Evolutionary conservation across 768 basidiomycete genomes (phyloP).

Genomic region (Baorangia bicolor): DNA sequence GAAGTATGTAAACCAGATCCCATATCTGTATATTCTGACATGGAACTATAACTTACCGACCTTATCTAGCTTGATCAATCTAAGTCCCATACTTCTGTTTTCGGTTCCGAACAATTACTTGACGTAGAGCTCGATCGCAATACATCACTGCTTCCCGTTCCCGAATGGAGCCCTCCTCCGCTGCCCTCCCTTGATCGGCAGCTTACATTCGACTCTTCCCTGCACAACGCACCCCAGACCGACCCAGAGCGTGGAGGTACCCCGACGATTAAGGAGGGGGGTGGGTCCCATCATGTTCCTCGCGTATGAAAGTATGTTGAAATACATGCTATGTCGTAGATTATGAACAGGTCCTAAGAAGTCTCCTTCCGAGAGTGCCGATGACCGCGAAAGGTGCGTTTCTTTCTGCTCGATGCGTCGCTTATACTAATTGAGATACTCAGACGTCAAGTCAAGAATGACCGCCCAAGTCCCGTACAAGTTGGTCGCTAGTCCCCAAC

Average conservation of each 20-base stretch:
- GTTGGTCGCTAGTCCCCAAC: slow-evolving; percentile 34
- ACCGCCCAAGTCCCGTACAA: slow-evolving; percentile 37
- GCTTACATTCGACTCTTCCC: not conserved
- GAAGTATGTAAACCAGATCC: slow-evolving; percentile 36
- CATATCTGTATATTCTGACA: not conserved
- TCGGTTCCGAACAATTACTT: slow-evolving; percentile 50
- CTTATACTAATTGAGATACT: not conserved
- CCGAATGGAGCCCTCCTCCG: slow-evolving; percentile 18
- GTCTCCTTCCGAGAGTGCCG: slow-evolving; percentile 41
- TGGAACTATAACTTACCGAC: not conserved
- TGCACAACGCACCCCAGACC: not conserved
- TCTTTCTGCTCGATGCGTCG: not conserved
- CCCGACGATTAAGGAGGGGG: slow-evolving; percentile 11
- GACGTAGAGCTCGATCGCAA: slow-evolving; percentile 49
- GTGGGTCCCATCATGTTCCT: slow-evolving; percentile 13
- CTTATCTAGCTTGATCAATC: slow-evolving; percentile 43
- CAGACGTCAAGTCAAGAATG: slow-evolving; percentile 38
- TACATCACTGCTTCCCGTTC: slow-evolving; percentile 37
- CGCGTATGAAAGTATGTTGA: not conserved
- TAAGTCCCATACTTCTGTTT: slow-evolving; percentile 33
- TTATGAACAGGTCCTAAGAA: slow-evolving; percentile 33
- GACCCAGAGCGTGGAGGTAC: not conserved
- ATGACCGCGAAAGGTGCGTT: slow-evolving; percentile 43
- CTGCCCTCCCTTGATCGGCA: slow-evolving; percentile 31
- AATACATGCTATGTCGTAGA: slow-evolving; percentile 21